Percentiles rank a stretch among this genome's conserved stretches.
Evolutionary conservation across 176 grass and related monocot genomes (phyloP).

Genomic region (Saccharum spontaneum): DNA sequence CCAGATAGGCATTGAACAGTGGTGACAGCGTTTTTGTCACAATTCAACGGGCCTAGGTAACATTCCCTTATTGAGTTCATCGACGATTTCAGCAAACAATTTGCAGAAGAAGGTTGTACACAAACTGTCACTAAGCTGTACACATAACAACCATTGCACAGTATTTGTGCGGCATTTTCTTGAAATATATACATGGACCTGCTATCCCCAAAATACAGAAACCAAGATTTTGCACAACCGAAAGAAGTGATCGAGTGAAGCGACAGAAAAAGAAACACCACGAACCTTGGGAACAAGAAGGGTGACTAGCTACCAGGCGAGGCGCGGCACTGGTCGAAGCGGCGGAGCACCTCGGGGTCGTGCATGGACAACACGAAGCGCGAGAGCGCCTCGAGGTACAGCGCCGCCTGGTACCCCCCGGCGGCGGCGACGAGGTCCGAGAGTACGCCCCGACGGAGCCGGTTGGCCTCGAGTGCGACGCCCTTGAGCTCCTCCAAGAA

Average conservation of each 20-base stretch:
- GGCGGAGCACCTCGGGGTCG: slow-evolving; percentile 57
- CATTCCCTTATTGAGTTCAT: neutral
- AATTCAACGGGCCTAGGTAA: neutral
- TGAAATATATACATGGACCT: slow-evolving; percentile 2
- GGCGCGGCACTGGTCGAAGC: slow-evolving; percentile 56
- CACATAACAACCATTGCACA: slow-evolving; percentile 1
- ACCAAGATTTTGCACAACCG: slow-evolving; percentile 41
- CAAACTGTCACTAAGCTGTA: neutral
- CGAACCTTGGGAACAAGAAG: slow-evolving; percentile 44
- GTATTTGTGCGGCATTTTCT: slow-evolving; percentile 1
- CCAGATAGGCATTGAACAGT: neutral
- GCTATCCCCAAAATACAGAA: slow-evolving; percentile 28
- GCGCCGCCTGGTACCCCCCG: slow-evolving; percentile 54
- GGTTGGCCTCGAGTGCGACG: slow-evolving; percentile 51
- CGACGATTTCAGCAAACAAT: neutral
- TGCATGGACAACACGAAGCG: slow-evolving; percentile 63
- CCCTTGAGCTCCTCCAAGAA: slow-evolving; percentile 47
- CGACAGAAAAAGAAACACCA: slow-evolving; percentile 1
- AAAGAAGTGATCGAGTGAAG: slow-evolving; percentile 8
- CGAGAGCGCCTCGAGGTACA: slow-evolving; percentile 57
- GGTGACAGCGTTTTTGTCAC: slow-evolving; percentile 5
- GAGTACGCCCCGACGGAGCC: slow-evolving; percentile 59
- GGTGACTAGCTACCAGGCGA: slow-evolving; percentile 40
- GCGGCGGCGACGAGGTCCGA: slow-evolving; percentile 56
- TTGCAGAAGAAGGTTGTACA: neutral